These are phyloP conservation scores for Acacia pycnantha DNA, from an alignment of 331 rosid species.

Conservation along the genomic window DNA sequence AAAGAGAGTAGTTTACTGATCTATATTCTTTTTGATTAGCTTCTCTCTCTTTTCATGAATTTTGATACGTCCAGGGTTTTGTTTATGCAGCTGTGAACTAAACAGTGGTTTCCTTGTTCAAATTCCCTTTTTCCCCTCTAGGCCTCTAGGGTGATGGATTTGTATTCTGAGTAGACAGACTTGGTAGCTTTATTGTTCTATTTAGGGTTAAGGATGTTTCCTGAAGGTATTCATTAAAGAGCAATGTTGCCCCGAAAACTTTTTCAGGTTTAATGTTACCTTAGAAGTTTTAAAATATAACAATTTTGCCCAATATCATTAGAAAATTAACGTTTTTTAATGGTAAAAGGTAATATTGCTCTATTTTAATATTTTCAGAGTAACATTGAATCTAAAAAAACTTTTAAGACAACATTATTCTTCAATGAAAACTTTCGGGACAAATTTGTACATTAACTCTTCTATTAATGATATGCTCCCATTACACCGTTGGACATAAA, in stretches of 20 bases:
- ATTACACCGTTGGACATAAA: neutral
- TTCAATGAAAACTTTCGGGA: accelerated
- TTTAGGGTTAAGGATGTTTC: too few relatives aligned
- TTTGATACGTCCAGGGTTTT: conserved; percentile 25
- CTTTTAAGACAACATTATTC: too few relatives aligned
- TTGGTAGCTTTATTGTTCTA: neutral
- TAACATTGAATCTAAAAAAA: too few relatives aligned
- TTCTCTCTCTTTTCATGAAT: neutral
- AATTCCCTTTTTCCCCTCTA: neutral
- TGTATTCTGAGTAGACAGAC: neutral
- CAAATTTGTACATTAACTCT: too few relatives aligned
- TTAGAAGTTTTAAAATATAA: too few relatives aligned
- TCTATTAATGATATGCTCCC: neutral
- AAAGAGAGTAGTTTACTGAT: conserved; percentile 21
- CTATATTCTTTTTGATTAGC: conserved; percentile 10
- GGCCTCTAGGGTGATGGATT: neutral
- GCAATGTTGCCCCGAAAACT: too few relatives aligned
- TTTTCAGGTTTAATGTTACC: too few relatives aligned
- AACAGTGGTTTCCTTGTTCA: conserved; percentile 23
- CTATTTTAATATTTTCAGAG: too few relatives aligned
- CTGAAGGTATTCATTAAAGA: accelerated
- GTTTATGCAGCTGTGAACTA: conserved; percentile 27
- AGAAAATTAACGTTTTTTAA: too few relatives aligned
- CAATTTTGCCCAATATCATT: too few relatives aligned
- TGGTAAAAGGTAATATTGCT: too few relatives aligned